These are phyloP conservation scores for Naganishia albida DNA, from an alignment of 1,284 basidiomycete genomes.

Conservation along the genomic window DNA sequence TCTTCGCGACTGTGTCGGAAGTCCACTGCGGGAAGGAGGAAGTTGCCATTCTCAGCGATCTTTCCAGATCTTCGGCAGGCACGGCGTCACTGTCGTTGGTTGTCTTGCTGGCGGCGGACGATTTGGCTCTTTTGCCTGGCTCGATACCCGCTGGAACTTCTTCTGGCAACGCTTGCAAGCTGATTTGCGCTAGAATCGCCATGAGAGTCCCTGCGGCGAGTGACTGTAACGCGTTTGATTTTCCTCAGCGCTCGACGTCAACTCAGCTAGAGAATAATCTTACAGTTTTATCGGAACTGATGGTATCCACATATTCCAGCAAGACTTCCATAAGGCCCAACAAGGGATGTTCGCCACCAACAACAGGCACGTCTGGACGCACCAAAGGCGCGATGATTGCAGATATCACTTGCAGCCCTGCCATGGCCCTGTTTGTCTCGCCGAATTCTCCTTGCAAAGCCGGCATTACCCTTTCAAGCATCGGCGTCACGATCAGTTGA, in stretches of 20 bases:
- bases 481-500: conserved; percentile 82
- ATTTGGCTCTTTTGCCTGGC: conserved; percentile 19
- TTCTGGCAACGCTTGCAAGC: conserved; percentile 36
- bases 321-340: neutral
- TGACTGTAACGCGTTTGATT: neutral
- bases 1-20: conserved; percentile 77
- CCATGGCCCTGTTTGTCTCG: conserved; percentile 90
- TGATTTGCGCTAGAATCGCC: conserved; percentile 53
- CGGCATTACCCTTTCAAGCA: conserved; percentile 87
- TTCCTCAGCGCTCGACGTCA: too few relatives aligned
- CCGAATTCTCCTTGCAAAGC: conserved; percentile 85
- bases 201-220: conserved; percentile 58
- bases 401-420: conserved; percentile 84
- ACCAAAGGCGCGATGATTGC: conserved; percentile 77
- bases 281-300: conserved; percentile 23
- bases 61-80: conserved; percentile 44
- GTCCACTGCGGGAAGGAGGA: conserved; percentile 71
- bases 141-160: conserved; percentile 39
- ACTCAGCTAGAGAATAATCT: neutral
- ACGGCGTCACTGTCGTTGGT: conserved; percentile 30
- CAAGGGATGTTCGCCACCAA: conserved; percentile 26
- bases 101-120: conserved; percentile 4
- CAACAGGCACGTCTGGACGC: conserved; percentile 50
- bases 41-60: conserved; percentile 47
- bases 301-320: conserved; percentile 25